Evolutionary conservation across 2,329 filamentous ascomycete genomes (phyloP).

Genomic region (Nemania sp.): DNA sequence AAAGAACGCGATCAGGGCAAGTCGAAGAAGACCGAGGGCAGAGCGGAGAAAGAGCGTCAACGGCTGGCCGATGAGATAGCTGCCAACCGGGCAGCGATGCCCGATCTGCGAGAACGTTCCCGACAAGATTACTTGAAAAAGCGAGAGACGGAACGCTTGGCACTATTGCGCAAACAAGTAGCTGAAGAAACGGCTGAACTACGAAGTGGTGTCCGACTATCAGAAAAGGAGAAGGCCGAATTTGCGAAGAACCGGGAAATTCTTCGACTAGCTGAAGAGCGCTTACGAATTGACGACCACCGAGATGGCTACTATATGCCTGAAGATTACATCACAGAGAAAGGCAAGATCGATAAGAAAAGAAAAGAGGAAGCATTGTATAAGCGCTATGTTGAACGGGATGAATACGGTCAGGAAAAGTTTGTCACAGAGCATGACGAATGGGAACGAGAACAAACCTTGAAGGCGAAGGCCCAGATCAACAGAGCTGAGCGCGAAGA

Average conservation of each 20-base stretch:
- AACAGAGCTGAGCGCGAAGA: conserved; percentile 78
- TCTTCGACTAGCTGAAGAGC: conserved; percentile 83
- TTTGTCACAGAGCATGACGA: conserved; percentile 95
- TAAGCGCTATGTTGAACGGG: conserved; percentile 87
- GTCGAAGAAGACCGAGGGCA: conserved; percentile 74
- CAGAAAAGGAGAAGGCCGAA: conserved; percentile 83
- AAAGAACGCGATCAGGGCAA: conserved; percentile 77
- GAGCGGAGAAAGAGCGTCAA: conserved; percentile 69
- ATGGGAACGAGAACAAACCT: conserved; percentile 91
- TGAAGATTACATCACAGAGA: conserved; percentile 94
- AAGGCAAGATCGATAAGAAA: conserved; percentile 87
- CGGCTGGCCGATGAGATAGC: conserved; percentile 75
- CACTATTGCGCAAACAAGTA: conserved; percentile 89
- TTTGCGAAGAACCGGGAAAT: conserved; percentile 91
- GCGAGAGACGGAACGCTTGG: conserved; percentile 85
- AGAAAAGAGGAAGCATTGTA: conserved; percentile 92
- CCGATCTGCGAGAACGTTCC: conserved; percentile 83
- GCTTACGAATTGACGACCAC: conserved; percentile 89
- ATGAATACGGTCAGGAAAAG: conserved; percentile 87
- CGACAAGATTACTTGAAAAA: conserved; percentile 95
- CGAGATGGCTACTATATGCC: conserved; percentile 93
- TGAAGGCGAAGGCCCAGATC: conserved; percentile 90
- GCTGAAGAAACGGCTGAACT: conserved; percentile 87
- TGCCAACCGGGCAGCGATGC: conserved; percentile 77
- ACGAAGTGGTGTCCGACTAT: conserved; percentile 78